phyloP scores from a whole-genome alignment of 306 rosid species.

The Casuarina cunninghamiana region DNA sequence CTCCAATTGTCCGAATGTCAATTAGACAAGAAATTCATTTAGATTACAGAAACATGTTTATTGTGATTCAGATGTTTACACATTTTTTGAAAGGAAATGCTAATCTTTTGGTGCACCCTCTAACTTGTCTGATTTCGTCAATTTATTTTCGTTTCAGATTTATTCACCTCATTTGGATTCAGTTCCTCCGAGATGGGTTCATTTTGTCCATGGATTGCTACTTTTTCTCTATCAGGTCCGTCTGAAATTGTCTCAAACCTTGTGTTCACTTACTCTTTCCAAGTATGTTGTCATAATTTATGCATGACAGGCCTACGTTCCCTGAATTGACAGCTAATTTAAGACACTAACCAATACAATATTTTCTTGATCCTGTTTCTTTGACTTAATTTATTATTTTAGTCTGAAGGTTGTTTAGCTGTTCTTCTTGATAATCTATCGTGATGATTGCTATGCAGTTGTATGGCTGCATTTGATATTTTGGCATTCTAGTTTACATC shows the following conservation, averaged over 20 bases:
- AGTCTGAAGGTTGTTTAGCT: not conserved
- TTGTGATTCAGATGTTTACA: not conserved
- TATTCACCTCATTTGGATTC: conserved; percentile 84
- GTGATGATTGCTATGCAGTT: not conserved
- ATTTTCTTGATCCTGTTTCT: not conserved
- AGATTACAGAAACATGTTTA: not conserved
- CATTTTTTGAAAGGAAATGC: not conserved
- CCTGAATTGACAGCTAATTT: not conserved
- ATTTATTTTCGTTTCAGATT: conserved; percentile 48
- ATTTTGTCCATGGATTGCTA: conserved; percentile 86
- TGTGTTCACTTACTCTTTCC: not conserved
- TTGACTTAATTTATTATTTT: not conserved
- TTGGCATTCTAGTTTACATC: not conserved
- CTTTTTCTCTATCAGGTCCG: conserved; percentile 93
- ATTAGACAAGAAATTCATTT: not conserved
- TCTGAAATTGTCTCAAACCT: conserved; percentile 8
- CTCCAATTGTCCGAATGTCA: not conserved
- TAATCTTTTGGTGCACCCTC: not conserved
- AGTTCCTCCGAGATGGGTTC: conserved; percentile 97
- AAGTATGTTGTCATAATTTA: not conserved
- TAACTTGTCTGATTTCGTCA: not conserved
- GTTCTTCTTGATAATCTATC: not conserved
- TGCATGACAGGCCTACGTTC: not conserved
- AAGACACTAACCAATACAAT: not conserved
- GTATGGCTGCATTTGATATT: not conserved